A percentile compares a stretch with the other conserved stretches of the same genome.
Evolutionary conservation across 2,329 filamentous ascomycete genomes (phyloP).

Genomic region (Pyricularia sp.): DNA sequence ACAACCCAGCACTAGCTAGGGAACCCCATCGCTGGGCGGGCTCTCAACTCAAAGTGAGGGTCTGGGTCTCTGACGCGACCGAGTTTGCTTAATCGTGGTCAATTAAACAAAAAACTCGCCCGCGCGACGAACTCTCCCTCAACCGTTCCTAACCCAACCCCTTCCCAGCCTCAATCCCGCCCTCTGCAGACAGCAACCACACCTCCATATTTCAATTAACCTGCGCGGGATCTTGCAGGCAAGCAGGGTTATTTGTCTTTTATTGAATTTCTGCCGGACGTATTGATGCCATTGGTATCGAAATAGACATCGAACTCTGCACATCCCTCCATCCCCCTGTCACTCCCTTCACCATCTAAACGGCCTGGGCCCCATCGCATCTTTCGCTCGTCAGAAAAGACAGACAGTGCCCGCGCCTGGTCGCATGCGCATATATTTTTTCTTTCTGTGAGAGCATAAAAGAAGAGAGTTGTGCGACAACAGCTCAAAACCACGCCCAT

Average conservation of each 20-base stretch:
- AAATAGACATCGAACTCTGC: neutral
- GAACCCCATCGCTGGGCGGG: neutral
- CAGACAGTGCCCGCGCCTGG: neutral
- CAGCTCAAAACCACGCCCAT: neutral
- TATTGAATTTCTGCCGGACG: neutral
- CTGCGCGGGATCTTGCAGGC: neutral
- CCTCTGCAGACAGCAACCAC: neutral
- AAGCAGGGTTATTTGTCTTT: neutral
- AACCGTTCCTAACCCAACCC: neutral
- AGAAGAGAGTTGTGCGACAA: neutral
- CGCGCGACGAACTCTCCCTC: neutral
- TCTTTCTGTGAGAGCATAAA: neutral
- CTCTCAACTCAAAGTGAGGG: neutral
- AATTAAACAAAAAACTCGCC: conserved; percentile 1
- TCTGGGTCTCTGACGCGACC: neutral
- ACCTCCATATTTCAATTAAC: neutral
- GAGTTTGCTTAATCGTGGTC: conserved; percentile 1
- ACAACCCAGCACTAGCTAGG: too few relatives aligned
- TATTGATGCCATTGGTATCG: neutral
- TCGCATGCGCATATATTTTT: neutral
- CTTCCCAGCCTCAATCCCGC: neutral
- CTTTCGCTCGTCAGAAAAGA: neutral
- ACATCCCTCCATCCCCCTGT: neutral
- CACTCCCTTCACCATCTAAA: neutral
- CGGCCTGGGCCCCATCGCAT: neutral